Percentiles rank a stretch among this genome's conserved stretches.
Conservation (phyloP, 2,329 filamentous ascomycete species). For the Lachnum nothofagi region DNA sequence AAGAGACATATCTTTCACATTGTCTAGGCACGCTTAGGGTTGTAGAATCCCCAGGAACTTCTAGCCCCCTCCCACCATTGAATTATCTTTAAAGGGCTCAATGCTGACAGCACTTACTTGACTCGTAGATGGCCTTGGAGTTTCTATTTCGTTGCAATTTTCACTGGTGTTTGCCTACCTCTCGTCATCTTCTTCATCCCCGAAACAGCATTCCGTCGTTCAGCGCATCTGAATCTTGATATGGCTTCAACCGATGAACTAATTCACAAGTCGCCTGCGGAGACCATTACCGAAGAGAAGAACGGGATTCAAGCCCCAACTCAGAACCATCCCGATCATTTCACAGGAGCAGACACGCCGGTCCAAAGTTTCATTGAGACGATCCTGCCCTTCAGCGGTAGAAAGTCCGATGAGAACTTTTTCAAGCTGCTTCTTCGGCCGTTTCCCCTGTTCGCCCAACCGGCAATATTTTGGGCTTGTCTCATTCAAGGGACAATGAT, state of each 20-base stretch:
- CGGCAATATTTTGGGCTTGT: constrained; percentile 73
- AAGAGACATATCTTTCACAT: neutral
- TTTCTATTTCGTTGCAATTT: constrained; percentile 85
- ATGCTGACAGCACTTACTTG: no score
- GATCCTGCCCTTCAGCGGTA: constrained; percentile 69
- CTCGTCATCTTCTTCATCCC: constrained; percentile 74
- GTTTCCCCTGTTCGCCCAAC: constrained; percentile 77
- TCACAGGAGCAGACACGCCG: constrained; percentile 26
- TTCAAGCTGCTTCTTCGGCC: constrained; percentile 63
- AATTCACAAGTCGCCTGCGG: neutral
- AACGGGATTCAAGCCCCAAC: neutral
- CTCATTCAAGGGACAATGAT: constrained; percentile 86
- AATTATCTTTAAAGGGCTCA: no score
- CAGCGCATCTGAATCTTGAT: constrained; percentile 65
- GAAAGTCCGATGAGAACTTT: constrained; percentile 74
- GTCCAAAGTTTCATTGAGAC: constrained; percentile 55
- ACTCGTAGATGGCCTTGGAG: constrained; percentile 60
- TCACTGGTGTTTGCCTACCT: constrained; percentile 65
- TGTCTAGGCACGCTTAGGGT: neutral
- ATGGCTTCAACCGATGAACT: constrained; percentile 35
- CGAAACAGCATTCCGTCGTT: constrained; percentile 73
- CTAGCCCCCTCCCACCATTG: no score
- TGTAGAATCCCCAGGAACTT: no score
- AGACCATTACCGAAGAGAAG: neutral
- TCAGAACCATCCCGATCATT: neutral